Conservation (phyloP, 768 basidiomycete species). For the Lactifluus hygrophoroides region DNA sequence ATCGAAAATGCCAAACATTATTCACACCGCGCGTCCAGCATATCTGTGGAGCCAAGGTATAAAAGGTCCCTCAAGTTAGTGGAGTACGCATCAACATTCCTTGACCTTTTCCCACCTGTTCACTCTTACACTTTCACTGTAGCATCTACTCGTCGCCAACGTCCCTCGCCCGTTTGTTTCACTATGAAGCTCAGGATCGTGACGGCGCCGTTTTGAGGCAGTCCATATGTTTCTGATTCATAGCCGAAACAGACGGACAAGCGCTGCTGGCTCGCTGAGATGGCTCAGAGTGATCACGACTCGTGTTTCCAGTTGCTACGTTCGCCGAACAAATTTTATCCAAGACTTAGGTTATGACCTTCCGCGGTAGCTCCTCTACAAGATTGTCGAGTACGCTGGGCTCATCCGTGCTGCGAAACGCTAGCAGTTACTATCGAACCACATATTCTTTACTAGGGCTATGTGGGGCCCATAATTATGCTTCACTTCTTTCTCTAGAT, state of each 20-base stretch:
- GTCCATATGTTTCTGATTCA: constrained; percentile 14
- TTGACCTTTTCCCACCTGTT: background rate
- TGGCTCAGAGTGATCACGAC: background rate
- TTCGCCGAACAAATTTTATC: background rate
- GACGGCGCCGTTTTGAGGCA: constrained; percentile 3
- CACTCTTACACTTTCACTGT: background rate
- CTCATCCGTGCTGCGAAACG: background rate
- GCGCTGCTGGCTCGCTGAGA: constrained; percentile 5
- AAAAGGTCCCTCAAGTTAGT: constrained; percentile 4
- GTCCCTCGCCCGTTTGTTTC: constrained; percentile 7
- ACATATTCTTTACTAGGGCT: background rate
- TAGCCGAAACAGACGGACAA: constrained; percentile 18
- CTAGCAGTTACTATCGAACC: background rate
- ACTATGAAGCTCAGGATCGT: constrained; percentile 15
- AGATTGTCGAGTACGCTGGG: background rate
- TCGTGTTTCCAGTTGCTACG: background rate
- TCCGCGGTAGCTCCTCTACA: background rate
- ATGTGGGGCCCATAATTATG: background rate
- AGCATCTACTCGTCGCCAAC: background rate
- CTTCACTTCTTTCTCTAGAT: too few species aligned
- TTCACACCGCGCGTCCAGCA: background rate
- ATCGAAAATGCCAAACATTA: constrained; percentile 5
- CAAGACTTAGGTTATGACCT: background rate
- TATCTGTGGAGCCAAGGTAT: constrained; percentile 2
- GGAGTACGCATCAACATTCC: background rate